Evolutionary conservation across 495 filamentous ascomycete species (phyloP).

Genomic region (Cairneyella variabilis): DNA sequence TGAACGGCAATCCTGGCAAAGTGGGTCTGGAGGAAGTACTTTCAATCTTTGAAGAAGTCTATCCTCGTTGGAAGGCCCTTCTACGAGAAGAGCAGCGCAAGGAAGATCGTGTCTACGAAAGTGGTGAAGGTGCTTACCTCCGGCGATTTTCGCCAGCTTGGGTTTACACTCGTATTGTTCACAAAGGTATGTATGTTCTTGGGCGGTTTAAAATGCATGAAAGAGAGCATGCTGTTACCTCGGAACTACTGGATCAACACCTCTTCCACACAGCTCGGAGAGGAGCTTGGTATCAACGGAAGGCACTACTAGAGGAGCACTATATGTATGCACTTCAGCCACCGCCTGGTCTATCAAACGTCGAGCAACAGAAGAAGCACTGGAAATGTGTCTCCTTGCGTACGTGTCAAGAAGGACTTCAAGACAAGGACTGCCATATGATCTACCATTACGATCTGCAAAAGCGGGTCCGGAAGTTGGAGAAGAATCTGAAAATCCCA

Average conservation of each 20-base stretch:
- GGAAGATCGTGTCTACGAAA: conserved; percentile 76
- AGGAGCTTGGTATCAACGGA: conserved; percentile 94
- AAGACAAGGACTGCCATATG: conserved; percentile 83
- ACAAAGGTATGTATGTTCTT: conserved; percentile 79
- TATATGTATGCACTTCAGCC: conserved; percentile 58
- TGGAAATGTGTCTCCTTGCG: conserved; percentile 75
- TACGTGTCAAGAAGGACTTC: conserved; percentile 85
- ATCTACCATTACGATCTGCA: conserved; percentile 94
- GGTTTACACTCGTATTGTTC: conserved; percentile 89
- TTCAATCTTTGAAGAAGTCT: conserved; percentile 66
- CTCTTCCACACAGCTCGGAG: conserved; percentile 83
- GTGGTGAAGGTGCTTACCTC: conserved; percentile 84
- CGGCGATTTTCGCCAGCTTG: conserved; percentile 89
- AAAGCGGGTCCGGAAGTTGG: conserved; percentile 86
- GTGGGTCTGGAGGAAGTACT: conserved; percentile 65
- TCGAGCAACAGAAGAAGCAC: conserved; percentile 68
- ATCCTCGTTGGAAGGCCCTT: conserved; percentile 75
- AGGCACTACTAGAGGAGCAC: conserved; percentile 89
- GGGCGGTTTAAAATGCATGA: conserved; percentile 77
- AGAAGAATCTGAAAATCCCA: conserved; percentile 77
- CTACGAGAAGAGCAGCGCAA: conserved; percentile 74
- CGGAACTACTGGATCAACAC: conserved; percentile 72
- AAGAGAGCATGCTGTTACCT: conserved; percentile 71
- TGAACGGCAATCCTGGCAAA: conserved; percentile 62
- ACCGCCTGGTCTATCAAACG: conserved; percentile 20